These are phyloP conservation scores for Cetradonia linearis DNA, from an alignment of 495 filamentous ascomycete species.

Conservation along the genomic window DNA sequence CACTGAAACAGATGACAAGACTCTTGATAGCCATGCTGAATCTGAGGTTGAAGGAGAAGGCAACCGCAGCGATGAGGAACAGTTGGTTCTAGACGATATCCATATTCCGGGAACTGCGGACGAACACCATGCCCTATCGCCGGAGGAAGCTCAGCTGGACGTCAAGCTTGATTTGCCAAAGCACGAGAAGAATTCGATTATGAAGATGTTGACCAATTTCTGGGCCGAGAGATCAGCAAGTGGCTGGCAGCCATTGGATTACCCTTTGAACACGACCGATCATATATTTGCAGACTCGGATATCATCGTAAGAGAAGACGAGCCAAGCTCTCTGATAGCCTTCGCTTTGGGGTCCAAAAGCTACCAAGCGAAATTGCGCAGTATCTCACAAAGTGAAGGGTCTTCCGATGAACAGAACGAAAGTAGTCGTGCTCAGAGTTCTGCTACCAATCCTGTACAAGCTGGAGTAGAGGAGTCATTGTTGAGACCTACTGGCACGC, in stretches of 20 bases:
- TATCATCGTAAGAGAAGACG: constrained; percentile 93
- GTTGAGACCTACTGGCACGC: constrained; percentile 71
- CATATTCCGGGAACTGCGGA: constrained; percentile 55
- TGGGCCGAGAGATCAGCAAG: constrained; percentile 97
- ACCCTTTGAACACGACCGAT: constrained; percentile 76
- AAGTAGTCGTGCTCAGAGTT: constrained; percentile 20
- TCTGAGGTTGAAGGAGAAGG: constrained; percentile 62
- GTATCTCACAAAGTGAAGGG: constrained; percentile 53
- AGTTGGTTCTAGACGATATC: constrained; percentile 52
- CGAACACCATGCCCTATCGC: constrained; percentile 48
- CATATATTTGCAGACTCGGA: constrained; percentile 98
- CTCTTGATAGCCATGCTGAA: constrained; percentile 42
- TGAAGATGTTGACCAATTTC: constrained; percentile 93
- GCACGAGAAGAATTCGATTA: constrained; percentile 79
- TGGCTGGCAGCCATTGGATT: constrained; percentile 90
- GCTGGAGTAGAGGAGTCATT: constrained; percentile 65
- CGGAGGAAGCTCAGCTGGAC: constrained; percentile 47
- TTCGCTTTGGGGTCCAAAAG: constrained; percentile 80
- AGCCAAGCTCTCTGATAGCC: constrained; percentile 91
- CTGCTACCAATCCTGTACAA: constrained; percentile 33
- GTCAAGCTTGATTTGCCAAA: constrained; percentile 69
- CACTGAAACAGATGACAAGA: constrained; percentile 42
- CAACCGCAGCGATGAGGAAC: constrained; percentile 56
- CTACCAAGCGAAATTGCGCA: constrained; percentile 67
- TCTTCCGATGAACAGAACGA: constrained; percentile 28